Base-by-base conservation (phyloP, 306 rosid species). In the Luffa aegyptiaca region DNA sequence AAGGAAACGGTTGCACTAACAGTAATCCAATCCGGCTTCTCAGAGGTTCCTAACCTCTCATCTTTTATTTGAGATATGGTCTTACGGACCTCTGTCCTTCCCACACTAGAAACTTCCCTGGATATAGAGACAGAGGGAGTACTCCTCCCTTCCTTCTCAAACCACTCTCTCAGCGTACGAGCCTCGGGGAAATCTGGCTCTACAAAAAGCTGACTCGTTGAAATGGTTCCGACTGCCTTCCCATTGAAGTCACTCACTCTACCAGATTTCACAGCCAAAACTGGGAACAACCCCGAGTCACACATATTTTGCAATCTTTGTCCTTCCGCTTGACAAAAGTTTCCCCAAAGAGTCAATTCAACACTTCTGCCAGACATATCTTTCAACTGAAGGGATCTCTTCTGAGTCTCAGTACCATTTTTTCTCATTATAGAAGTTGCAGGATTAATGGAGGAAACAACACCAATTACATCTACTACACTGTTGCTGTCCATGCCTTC, bases 21-120 rank as follows among this genome's bases (percentile, higher is more conserved):
- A 33, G 93, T 88, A 77, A 95, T 88, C 97, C 97, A 95, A 88
- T 93, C 97, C 80, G 97, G 96, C 87, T 95, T 95, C 79, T 93
- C 99, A 1, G 91, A 91, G 65, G 97, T 93, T 81, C 99, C 97
- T 57, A 95, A 78, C 84, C 84, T 91, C 90, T 95, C 97, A 79
- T 93, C 99, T 84, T 91, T 95, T 71, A 95, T 95, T 80, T 91
- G 97, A 68, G 91, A 86, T 62, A 95, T 20, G 41, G 90, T 88
- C 90, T 95, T 91, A 56, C 93, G 83, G 72, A 68, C 76, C 59
- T 91, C 94, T 20, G 81, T 62, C 85, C 86, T 88, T 26, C 89
- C 90, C 41, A 81, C 41, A 82, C 69, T 81, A 10, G 80, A 82
- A 8, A 74, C 52, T 81, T 91, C 97, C 83, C 86, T 88, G 76